Evolutionary conservation across 2,329 filamentous ascomycete genomes (phyloP).

Genomic region (Ophiostoma perfectum): DNA sequence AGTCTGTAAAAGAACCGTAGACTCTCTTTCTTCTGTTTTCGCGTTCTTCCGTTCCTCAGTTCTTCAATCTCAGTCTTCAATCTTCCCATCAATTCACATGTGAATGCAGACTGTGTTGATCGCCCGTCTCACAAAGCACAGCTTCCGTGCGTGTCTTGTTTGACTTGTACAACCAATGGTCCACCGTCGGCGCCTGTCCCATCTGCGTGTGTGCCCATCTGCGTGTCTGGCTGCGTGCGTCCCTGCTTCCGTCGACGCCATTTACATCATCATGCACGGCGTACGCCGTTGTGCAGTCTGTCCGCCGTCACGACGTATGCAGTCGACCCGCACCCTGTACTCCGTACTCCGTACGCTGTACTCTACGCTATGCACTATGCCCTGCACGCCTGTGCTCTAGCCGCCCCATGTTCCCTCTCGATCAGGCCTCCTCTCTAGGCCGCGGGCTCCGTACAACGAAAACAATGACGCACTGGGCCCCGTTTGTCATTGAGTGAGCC

Average conservation of each 20-base stretch:
- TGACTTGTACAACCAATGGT: no score
- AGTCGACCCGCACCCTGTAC: background rate
- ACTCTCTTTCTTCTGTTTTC: background rate
- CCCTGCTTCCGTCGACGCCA: background rate
- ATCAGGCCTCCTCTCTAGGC: background rate
- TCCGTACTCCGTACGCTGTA: no score
- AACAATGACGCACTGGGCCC: conserved; percentile 10
- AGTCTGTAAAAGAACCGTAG: background rate
- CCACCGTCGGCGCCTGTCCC: no score
- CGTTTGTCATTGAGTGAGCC: conserved; percentile 5
- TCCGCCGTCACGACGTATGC: background rate
- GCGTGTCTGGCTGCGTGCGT: background rate
- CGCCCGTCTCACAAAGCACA: background rate
- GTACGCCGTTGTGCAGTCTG: background rate
- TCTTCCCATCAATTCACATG: background rate
- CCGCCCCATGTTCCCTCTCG: conserved; percentile 1
- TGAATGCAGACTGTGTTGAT: background rate
- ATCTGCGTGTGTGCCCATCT: background rate
- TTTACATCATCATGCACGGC: conserved; percentile 8
- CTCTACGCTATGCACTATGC: no score
- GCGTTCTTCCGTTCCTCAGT: no score
- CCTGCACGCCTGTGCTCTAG: no score
- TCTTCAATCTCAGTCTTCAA: no score
- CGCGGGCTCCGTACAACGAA: background rate
- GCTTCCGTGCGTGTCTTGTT: no score